These are phyloP conservation scores for Tetraselmis striata DNA, from an alignment of 139 green algal species.

Conservation along the genomic window DNA sequence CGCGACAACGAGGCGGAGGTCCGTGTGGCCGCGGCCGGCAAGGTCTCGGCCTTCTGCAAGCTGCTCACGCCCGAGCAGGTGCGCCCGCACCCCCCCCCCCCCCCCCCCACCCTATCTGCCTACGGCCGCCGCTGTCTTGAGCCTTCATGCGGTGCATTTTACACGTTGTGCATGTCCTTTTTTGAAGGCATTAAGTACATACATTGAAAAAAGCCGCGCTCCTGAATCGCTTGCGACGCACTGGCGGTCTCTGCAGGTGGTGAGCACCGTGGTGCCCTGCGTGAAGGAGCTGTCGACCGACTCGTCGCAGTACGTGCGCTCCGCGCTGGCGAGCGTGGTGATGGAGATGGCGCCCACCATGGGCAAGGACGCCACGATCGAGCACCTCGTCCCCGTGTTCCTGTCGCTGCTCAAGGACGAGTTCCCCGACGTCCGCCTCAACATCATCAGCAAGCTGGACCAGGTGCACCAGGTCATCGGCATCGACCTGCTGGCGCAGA, in stretches of 20 bases:
- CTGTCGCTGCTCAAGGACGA: slow-evolving; percentile 90
- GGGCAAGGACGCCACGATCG: slow-evolving; percentile 76
- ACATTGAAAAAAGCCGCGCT: too few relatives aligned
- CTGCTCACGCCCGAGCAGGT: slow-evolving; percentile 43
- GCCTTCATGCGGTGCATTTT: too few relatives aligned
- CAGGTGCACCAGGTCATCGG: slow-evolving; percentile 79
- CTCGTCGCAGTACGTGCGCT: slow-evolving; percentile 84
- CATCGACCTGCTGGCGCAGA: slow-evolving; percentile 87
- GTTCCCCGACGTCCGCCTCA: slow-evolving; percentile 92
- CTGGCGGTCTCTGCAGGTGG: background rate
- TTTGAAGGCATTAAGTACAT: too few relatives aligned
- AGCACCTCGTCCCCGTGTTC: slow-evolving; percentile 92
- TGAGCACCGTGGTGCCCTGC: slow-evolving; percentile 61
- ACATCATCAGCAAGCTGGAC: slow-evolving; percentile 97
- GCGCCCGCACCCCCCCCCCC: too few relatives aligned
- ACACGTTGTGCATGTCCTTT: too few relatives aligned
- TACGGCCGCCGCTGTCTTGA: too few relatives aligned
- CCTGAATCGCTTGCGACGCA: too few relatives aligned
- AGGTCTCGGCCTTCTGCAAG: slow-evolving; percentile 69
- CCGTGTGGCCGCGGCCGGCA: slow-evolving; percentile 70
- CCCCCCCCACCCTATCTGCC: too few relatives aligned
- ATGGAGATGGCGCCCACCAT: slow-evolving; percentile 93
- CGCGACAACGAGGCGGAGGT: slow-evolving; percentile 73
- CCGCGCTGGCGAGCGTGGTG: slow-evolving; percentile 83
- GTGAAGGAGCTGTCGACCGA: slow-evolving; percentile 83